Conservation (phyloP, 2,329 filamentous ascomycete species). For the Apiospora aurea region DNA sequence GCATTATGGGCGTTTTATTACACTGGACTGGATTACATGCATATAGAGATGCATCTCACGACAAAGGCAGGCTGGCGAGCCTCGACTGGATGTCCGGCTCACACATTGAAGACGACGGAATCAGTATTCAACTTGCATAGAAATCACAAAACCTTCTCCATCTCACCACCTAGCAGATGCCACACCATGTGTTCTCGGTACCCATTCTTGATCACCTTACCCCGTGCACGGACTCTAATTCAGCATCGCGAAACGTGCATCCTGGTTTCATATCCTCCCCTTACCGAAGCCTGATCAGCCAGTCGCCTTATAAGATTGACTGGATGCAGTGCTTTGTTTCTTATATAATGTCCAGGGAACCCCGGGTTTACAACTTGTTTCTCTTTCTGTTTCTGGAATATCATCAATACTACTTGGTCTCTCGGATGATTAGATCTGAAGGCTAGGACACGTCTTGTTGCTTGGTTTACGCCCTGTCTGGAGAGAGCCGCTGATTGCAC, state of each 20-base stretch:
- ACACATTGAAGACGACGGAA: neutral
- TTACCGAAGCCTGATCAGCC: constrained; percentile 6
- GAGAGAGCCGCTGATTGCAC: neutral
- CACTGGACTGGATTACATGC: constrained; percentile 11
- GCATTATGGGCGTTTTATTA: constrained; percentile 16
- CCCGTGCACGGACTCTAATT: constrained; percentile 8
- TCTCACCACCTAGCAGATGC: neutral
- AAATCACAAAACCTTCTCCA: constrained; percentile 14
- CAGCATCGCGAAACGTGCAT: constrained; percentile 18
- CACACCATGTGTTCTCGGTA: constrained; percentile 10
- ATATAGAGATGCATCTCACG: constrained; percentile 21
- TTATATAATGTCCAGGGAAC: neutral
- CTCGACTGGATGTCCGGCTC: neutral
- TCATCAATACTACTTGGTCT: neutral
- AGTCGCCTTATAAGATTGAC: neutral
- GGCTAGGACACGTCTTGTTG: neutral
- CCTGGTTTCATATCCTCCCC: constrained; percentile 16
- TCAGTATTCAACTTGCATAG: constrained; percentile 2
- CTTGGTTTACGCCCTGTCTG: neutral
- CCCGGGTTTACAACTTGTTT: neutral
- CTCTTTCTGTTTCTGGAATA: neutral
- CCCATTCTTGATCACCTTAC: constrained; percentile 17
- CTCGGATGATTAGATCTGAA: neutral
- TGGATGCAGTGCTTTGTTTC: neutral
- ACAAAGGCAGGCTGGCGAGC: neutral